These are phyloP conservation scores for Dillenia suffruticosa DNA, from an alignment of 164 flowering plant species.

Conservation along the genomic window DNA sequence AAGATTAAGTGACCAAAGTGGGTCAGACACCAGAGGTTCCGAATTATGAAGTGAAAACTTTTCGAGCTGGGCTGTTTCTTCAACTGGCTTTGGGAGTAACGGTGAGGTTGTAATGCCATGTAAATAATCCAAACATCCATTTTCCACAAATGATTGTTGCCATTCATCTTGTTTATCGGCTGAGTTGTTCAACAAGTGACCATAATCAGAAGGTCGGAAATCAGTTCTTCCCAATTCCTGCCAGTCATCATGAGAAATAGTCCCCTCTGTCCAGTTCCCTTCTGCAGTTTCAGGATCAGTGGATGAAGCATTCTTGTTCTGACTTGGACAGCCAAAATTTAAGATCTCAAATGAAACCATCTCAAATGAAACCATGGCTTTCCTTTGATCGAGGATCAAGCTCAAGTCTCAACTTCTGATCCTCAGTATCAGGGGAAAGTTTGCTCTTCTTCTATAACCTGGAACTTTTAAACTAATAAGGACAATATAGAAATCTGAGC, in stretches of 20 bases:
- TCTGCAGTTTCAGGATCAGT: constrained; percentile 3
- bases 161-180: constrained; percentile 3
- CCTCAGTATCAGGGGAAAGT: too few species aligned
- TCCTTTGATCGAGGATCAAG: too few species aligned
- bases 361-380: too few species aligned
- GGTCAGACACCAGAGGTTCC: too few species aligned
- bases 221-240: constrained; percentile 4
- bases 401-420: too few species aligned
- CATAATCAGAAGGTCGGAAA: constrained; percentile 14
- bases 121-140: constrained; percentile 18
- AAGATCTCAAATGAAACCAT: too few species aligned
- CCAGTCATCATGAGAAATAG: constrained; percentile 15
- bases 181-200: constrained; percentile 10
- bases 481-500: too few species aligned
- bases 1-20: too few species aligned
- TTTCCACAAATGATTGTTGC: constrained; percentile 15
- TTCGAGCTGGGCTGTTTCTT: constrained; percentile 2
- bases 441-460: too few species aligned
- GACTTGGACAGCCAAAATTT: background rate
- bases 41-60: background rate
- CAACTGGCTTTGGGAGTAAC: constrained; percentile 15
- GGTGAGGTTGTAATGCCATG: constrained; percentile 13
- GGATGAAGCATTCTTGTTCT: constrained; percentile 11
- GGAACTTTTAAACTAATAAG: too few species aligned
- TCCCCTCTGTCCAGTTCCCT: constrained; percentile 9